These are phyloP conservation scores for Agrostemma githago DNA, from an alignment of 148 eudicot genomes.

Conservation along the genomic window DNA sequence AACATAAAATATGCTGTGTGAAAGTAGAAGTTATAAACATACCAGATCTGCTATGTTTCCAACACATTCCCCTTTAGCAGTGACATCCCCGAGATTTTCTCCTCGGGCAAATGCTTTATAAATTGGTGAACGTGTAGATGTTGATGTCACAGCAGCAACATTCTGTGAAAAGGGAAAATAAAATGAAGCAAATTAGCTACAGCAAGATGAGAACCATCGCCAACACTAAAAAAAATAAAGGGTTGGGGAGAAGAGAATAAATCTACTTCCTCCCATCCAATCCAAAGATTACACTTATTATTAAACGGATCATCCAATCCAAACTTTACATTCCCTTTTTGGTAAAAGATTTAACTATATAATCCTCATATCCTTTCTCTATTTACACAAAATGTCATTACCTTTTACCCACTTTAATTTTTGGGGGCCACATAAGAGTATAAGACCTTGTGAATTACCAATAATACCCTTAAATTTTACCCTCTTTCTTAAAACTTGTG, in stretches of 20 bases:
- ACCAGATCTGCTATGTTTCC: constrained; percentile 97
- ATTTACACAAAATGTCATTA: too few relatives aligned
- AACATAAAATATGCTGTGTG: neutral
- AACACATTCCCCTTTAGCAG: constrained; percentile 99
- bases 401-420: too few relatives aligned
- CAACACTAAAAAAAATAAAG: neutral
- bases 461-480: too few relatives aligned
- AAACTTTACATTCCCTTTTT: too few relatives aligned
- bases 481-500: too few relatives aligned
- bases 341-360: too few relatives aligned
- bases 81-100: constrained; percentile 97
- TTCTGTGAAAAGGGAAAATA: constrained; percentile 42
- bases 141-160: constrained; percentile 96
- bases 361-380: too few relatives aligned
- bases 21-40: constrained; percentile 26
- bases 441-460: too few relatives aligned
- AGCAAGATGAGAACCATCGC: neutral
- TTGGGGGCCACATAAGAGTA: too few relatives aligned
- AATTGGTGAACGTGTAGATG: constrained; percentile 96
- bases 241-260: neutral
- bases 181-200: constrained; percentile 16
- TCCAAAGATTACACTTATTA: too few relatives aligned
- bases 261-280: too few relatives aligned
- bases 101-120: constrained; percentile 98
- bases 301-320: too few relatives aligned